Percentiles rank a stretch among this genome's conserved stretches.
Evolutionary conservation across 2,329 filamentous ascomycete genomes (phyloP).

Genomic region (Penicillium sp.): DNA sequence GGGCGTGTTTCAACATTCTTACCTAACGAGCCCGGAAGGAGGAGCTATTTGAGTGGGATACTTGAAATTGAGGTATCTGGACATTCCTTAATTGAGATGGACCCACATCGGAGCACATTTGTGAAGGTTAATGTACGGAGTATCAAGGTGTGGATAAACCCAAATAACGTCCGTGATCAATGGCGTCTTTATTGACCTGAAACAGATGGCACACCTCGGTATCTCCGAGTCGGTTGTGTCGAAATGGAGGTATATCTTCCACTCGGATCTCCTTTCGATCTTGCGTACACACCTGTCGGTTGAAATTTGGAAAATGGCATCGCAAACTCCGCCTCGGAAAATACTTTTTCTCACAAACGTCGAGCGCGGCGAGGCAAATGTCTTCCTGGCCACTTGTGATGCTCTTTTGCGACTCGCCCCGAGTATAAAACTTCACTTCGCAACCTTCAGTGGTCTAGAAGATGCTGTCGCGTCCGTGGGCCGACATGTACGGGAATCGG

Average conservation of each 20-base stretch:
- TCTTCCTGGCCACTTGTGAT: conserved; percentile 2
- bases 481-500: not conserved
- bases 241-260: not conserved
- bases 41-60: not conserved
- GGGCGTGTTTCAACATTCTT: not conserved
- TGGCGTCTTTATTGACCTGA: not conserved
- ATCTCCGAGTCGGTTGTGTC: not conserved
- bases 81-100: not conserved
- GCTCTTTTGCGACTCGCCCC: not conserved
- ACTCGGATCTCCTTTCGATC: not conserved
- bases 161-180: not conserved
- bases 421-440: not conserved
- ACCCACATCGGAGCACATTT: not conserved
- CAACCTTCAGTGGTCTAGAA: not conserved
- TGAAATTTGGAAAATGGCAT: not conserved
- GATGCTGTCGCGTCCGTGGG: not conserved
- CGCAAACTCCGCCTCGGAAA: not conserved
- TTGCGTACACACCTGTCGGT: not conserved
- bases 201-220: not conserved
- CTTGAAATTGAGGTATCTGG: not conserved
- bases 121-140: not conserved
- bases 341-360: conserved; percentile 1
- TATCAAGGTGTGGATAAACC: not conserved
- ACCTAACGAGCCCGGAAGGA: no score
- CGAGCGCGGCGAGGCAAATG: not conserved